Conservation (phyloP, 1,139 yeast species). For the Suhomyces terraborum region DNA sequence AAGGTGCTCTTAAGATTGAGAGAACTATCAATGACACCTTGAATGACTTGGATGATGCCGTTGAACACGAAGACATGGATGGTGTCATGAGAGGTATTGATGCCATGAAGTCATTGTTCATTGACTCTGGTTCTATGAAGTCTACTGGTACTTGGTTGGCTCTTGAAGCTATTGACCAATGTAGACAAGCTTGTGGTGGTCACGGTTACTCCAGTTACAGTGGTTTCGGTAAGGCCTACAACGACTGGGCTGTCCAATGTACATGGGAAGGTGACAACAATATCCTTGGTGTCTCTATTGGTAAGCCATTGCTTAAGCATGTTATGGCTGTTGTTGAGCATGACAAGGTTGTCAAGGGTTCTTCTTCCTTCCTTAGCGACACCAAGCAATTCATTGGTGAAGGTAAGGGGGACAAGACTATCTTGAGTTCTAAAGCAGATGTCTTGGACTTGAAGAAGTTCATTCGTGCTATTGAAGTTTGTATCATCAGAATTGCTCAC, state of each 20-base stretch:
- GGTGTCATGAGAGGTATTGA: conserved; percentile 42
- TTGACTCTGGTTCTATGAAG: conserved; percentile 52
- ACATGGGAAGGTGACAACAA: conserved; percentile 59
- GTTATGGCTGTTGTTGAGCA: conserved; percentile 33
- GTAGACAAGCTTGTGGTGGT: conserved; percentile 56
- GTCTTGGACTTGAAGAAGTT: conserved; percentile 35
- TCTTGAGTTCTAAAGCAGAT: conserved; percentile 33
- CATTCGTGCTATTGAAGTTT: conserved; percentile 44
- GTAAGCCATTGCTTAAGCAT: conserved; percentile 48
- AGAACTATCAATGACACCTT: conserved; percentile 33
- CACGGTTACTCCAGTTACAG: conserved; percentile 52
- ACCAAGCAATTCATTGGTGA: conserved; percentile 29
- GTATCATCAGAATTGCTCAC: conserved; percentile 46
- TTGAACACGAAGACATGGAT: conserved; percentile 35
- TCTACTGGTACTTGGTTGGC: conserved; percentile 53
- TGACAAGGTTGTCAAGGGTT: conserved; percentile 39
- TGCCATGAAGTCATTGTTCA: conserved; percentile 45
- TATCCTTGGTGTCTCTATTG: conserved; percentile 48
- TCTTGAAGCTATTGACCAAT: conserved; percentile 47
- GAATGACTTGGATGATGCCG: conserved; percentile 38
- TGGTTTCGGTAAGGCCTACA: conserved; percentile 51
- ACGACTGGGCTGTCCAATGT: conserved; percentile 54
- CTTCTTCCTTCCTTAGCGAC: conserved; percentile 42
- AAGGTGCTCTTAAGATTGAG: conserved; percentile 44
- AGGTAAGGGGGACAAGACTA: conserved; percentile 24